Percentiles rank a stretch among this genome's conserved stretches.
Conservation (phyloP, 345 rosid genomes). For the Ceriops tagal region DNA sequence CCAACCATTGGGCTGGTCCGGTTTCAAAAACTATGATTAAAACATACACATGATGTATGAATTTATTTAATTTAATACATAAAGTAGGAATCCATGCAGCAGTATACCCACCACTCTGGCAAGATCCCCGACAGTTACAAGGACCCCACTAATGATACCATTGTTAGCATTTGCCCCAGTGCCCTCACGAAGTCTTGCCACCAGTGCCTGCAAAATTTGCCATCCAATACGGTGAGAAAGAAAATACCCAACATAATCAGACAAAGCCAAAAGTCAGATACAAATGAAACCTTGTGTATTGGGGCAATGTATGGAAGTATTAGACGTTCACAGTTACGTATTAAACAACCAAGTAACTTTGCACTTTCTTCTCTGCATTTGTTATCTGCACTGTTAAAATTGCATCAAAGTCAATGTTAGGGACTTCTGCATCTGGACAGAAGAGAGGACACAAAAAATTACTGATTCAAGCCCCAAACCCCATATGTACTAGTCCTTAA, state of each 20-base stretch:
- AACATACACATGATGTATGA: background rate
- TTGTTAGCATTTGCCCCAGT: constrained; percentile 79
- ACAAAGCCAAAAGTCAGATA: constrained; percentile 16
- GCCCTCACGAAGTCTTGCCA: constrained; percentile 84
- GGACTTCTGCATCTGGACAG: constrained; percentile 5
- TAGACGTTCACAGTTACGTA: constrained; percentile 90
- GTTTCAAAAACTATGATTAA: background rate
- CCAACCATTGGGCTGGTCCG: too few species aligned
- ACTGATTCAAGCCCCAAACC: constrained; percentile 3
- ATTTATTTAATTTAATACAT: background rate
- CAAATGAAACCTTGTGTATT: constrained; percentile 74
- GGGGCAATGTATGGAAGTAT: constrained; percentile 93
- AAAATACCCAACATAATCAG: background rate
- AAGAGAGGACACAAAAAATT: background rate
- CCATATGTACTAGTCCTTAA: background rate
- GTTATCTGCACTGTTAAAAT: constrained; percentile 91
- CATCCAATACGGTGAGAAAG: constrained; percentile 12
- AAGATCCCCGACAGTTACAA: constrained; percentile 97
- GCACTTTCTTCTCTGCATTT: constrained; percentile 99
- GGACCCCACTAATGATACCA: constrained; percentile 91
- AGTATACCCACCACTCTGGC: constrained; percentile 86
- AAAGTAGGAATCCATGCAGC: background rate
- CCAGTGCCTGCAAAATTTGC: constrained; percentile 73
- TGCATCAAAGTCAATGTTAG: constrained; percentile 37
- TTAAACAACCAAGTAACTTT: constrained; percentile 91